These are phyloP conservation scores for Epichloe uncinata DNA, from an alignment of 2,329 filamentous ascomycete genomes.

Conservation along the genomic window DNA sequence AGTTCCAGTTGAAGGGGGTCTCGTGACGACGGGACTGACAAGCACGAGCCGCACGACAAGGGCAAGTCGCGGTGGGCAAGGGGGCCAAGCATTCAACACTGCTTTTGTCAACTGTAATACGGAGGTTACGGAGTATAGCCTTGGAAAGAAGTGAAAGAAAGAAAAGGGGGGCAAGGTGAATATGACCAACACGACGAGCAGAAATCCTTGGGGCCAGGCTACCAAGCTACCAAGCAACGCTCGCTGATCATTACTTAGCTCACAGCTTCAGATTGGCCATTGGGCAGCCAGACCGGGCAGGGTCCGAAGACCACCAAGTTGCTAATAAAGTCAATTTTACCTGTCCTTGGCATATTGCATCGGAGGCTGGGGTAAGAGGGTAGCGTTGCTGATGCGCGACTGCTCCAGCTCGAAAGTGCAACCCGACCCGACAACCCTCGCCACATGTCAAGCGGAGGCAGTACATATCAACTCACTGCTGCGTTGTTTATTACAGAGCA, in stretches of 20 bases:
- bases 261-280: neutral
- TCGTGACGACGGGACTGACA: conserved; percentile 1
- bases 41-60: no score
- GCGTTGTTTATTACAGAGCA: no score
- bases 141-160: no score
- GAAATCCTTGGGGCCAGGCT: no score
- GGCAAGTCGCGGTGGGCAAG: neutral
- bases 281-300: neutral
- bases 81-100: neutral
- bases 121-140: no score
- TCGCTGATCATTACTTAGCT: neutral
- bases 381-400: no score
- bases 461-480: neutral
- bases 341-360: neutral
- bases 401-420: no score
- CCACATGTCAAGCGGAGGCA: no score
- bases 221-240: neutral
- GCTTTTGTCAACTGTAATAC: no score
- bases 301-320: neutral
- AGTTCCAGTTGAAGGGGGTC: neutral
- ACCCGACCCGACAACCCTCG: no score
- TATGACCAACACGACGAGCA: neutral
- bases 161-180: neutral
- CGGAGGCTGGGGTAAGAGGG: no score
- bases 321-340: neutral